A percentile compares a stretch with the other conserved stretches of the same genome.
phyloP scores from a whole-genome alignment of 2,329 filamentous ascomycete species.

The Colletotrichum gigasporum region DNA sequence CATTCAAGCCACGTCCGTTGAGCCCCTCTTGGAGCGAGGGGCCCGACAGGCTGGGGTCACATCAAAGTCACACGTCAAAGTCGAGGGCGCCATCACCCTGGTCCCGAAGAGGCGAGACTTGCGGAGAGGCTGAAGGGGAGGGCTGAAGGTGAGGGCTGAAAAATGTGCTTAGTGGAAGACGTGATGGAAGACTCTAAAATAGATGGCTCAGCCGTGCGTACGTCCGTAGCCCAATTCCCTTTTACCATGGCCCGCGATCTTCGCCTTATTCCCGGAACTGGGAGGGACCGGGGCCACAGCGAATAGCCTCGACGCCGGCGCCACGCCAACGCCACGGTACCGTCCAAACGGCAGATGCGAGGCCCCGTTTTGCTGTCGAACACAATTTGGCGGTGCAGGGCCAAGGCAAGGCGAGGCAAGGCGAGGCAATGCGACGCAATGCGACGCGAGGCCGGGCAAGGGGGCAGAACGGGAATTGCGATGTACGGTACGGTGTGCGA shows the following conservation, averaged over 20 bases:
- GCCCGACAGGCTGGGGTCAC: background rate
- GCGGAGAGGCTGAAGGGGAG: background rate
- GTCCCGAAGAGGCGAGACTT: background rate
- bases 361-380: background rate
- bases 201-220: background rate
- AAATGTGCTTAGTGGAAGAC: too few relatives aligned
- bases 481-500: slow-evolving; percentile 10
- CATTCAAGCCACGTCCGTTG: slow-evolving; percentile 10
- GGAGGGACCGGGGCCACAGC: background rate
- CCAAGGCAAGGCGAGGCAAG: too few relatives aligned
- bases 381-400: too few relatives aligned
- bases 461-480: slow-evolving; percentile 9
- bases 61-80: background rate
- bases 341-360: slow-evolving; percentile 7
- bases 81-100: background rate
- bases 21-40: background rate
- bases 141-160: slow-evolving; percentile 7
- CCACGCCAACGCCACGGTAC: slow-evolving; percentile 4
- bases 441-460: too few relatives aligned
- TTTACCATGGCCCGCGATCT: background rate
- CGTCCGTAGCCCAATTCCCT: slow-evolving; percentile 5
- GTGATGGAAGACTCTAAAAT: background rate
- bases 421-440: too few relatives aligned
- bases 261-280: background rate
- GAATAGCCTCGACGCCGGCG: background rate